phyloP scores from a whole-genome alignment of 1,284 basidiomycete species.

The Athelia sp. region DNA sequence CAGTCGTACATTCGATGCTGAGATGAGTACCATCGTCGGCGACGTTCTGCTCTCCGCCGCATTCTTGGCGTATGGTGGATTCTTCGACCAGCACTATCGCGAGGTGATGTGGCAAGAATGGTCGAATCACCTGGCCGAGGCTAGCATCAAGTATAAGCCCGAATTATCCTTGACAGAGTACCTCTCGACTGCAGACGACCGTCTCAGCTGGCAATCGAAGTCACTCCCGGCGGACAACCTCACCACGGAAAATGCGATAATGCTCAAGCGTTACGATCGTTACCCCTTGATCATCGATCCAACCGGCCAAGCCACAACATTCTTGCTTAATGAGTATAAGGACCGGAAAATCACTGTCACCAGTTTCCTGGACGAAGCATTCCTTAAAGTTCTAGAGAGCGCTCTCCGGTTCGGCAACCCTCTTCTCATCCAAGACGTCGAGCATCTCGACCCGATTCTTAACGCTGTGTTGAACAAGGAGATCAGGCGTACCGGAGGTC shows the following conservation, averaged over 20 bases:
- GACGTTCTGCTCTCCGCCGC: slow-evolving; percentile 96
- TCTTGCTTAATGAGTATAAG: slow-evolving; percentile 92
- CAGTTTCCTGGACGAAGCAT: slow-evolving; percentile 97
- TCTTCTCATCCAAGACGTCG: slow-evolving; percentile 95
- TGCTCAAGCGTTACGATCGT: slow-evolving; percentile 97
- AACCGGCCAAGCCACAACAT: slow-evolving; percentile 96
- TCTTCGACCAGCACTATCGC: slow-evolving; percentile 98
- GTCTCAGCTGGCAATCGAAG: slow-evolving; percentile 93
- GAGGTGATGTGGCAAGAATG: slow-evolving; percentile 97
- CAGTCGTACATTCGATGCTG: slow-evolving; percentile 93
- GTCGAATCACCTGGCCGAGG: slow-evolving; percentile 84
- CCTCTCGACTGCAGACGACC: slow-evolving; percentile 95
- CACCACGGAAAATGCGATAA: slow-evolving; percentile 98
- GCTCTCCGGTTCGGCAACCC: slow-evolving; percentile 99
- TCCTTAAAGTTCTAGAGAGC: slow-evolving; percentile 97
- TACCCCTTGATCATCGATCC: slow-evolving; percentile 99
- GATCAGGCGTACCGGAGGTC: slow-evolving; percentile 91
- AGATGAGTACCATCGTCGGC: slow-evolving; percentile 98
- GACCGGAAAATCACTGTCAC: slow-evolving; percentile 97
- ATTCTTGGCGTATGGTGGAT: slow-evolving; percentile 96
- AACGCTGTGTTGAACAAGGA: slow-evolving; percentile 98
- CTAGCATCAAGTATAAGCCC: slow-evolving; percentile 89
- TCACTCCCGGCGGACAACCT: slow-evolving; percentile 93
- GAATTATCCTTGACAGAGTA: slow-evolving; percentile 95
- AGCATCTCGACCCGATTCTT: slow-evolving; percentile 96